phyloP scores from a whole-genome alignment of 2,329 filamentous ascomycete species.

The Sarocladium kiliense region DNA sequence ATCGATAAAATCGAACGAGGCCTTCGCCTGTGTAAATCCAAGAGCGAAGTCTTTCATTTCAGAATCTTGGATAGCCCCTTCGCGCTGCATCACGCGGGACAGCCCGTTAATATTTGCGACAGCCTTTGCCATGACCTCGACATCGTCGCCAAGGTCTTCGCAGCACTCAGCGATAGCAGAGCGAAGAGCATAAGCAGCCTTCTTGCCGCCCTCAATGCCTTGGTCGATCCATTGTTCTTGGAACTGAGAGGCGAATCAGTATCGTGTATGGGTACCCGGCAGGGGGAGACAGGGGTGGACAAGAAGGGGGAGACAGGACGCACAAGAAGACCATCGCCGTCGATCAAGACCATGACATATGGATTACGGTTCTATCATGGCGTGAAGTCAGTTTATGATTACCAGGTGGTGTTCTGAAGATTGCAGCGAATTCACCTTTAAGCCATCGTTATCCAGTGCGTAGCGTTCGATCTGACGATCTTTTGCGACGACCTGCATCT shows the following conservation, averaged over 20 bases:
- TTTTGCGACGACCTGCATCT: slow-evolving; percentile 19
- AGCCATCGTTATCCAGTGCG: slow-evolving; percentile 35
- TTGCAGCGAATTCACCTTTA: slow-evolving; percentile 36
- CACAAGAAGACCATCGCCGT: slow-evolving; percentile 59
- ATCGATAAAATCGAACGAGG: slow-evolving; percentile 60
- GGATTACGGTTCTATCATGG: slow-evolving; percentile 44
- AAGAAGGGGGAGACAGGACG: slow-evolving; percentile 11
- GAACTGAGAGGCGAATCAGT: slow-evolving; percentile 39
- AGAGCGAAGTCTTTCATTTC: slow-evolving; percentile 51
- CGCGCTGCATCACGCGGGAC: slow-evolving; percentile 41
- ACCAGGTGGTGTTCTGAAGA: neutral
- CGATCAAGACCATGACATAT: slow-evolving; percentile 57
- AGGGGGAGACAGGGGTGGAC: slow-evolving; percentile 3
- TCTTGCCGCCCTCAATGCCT: slow-evolving; percentile 50
- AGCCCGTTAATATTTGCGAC: slow-evolving; percentile 50
- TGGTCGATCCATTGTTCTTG: slow-evolving; percentile 48
- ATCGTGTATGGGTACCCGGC: neutral
- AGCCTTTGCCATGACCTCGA: slow-evolving; percentile 52
- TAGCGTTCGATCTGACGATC: slow-evolving; percentile 27
- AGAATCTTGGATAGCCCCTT: slow-evolving; percentile 39
- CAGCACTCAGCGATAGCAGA: slow-evolving; percentile 42
- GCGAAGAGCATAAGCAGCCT: slow-evolving; percentile 44
- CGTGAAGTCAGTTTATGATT: neutral
- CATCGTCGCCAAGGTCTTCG: slow-evolving; percentile 35
- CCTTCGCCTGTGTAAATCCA: slow-evolving; percentile 55